Conservation (phyloP, 148 eudicot genomes). For the Talinum fruticosum region DNA sequence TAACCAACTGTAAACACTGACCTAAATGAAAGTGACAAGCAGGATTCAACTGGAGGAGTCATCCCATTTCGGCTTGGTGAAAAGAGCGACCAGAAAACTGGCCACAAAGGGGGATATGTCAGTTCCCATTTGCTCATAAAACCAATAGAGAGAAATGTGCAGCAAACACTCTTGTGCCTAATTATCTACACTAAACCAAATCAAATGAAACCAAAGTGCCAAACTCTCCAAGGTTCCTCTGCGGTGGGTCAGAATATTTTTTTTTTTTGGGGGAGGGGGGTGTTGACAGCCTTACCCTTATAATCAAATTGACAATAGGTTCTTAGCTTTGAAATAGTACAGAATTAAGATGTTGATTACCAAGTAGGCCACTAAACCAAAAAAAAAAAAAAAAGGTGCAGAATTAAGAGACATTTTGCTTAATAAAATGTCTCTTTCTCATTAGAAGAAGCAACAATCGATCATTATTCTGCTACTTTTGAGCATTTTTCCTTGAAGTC, state of each 20-base stretch:
- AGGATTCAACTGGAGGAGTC: constrained; percentile 58
- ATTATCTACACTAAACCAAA: background rate
- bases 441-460: background rate
- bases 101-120: constrained; percentile 20
- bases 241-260: background rate
- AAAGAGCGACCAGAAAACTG: constrained; percentile 87
- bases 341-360: background rate
- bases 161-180: background rate
- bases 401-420: background rate
- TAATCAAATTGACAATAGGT: no score
- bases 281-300: no score
- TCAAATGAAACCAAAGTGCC: background rate
- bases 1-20: constrained; percentile 20
- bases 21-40: constrained; percentile 83
- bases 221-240: background rate
- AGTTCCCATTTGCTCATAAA: no score
- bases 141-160: background rate
- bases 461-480: background rate
- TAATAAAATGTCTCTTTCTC: background rate
- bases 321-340: no score
- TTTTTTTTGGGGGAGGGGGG: no score
- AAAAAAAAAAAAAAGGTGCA: background rate
- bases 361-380: no score
- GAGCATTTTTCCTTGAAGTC: background rate
- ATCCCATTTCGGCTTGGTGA: constrained; percentile 58